Conservation (phyloP, 106 monocot species). For the Agapanthus africanus region DNA sequence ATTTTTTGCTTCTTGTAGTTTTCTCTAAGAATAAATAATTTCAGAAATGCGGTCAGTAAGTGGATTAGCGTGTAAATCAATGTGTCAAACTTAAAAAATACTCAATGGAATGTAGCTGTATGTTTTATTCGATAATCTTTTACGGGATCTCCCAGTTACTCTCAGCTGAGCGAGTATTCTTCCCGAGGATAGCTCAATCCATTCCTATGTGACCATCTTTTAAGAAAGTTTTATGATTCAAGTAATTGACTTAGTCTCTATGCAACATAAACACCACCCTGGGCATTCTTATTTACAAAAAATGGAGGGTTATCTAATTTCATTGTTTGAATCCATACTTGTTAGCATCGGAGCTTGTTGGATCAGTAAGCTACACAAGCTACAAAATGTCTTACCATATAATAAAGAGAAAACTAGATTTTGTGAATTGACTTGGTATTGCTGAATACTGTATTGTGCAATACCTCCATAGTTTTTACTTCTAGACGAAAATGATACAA, state of each 20-base stretch:
- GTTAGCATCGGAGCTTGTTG: neutral
- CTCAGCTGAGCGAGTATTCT: neutral
- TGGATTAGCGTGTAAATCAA: neutral
- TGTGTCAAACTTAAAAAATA: neutral
- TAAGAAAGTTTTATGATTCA: neutral
- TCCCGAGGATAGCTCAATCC: neutral
- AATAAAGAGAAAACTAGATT: too few relatives aligned
- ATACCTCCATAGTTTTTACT: too few relatives aligned
- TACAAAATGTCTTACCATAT: too few relatives aligned
- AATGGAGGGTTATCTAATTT: neutral
- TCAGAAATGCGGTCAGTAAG: neutral
- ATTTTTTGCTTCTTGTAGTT: neutral
- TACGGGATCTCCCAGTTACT: neutral
- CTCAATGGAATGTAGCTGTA: too few relatives aligned
- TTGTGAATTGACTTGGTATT: too few relatives aligned
- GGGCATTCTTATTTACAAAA: neutral
- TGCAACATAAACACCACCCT: neutral
- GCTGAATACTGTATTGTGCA: too few relatives aligned
- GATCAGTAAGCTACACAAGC: constrained; percentile 1
- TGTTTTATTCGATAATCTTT: neutral
- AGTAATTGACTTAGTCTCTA: neutral
- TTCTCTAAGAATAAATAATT: neutral
- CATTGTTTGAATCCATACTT: neutral
- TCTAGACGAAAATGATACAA: too few relatives aligned
- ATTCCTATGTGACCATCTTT: neutral